These are phyloP conservation scores for Effrenium voratum DNA, from an alignment of 73 alveolate genomes.

Conservation along the genomic window DNA sequence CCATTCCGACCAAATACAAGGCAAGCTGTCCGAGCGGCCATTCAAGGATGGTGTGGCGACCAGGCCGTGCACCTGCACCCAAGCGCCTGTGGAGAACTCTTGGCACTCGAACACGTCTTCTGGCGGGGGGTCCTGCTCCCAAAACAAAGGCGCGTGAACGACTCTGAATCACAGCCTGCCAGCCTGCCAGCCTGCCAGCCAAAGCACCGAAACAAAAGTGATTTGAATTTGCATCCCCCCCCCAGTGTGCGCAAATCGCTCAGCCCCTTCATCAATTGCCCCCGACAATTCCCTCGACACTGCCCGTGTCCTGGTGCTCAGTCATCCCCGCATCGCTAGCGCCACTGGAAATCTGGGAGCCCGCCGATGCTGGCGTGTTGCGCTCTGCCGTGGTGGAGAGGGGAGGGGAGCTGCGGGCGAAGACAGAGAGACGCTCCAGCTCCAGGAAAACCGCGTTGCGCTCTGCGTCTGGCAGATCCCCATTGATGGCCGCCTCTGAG, in stretches of 20 bases:
- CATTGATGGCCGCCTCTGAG: constrained; percentile 23
- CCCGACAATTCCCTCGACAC: too few species aligned
- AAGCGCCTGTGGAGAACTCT: not conserved
- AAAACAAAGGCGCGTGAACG: not conserved
- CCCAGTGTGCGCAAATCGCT: not conserved
- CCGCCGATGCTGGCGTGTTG: too few species aligned
- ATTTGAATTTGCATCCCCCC: not conserved
- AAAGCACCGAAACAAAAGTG: too few species aligned
- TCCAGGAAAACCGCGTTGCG: constrained; percentile 1
- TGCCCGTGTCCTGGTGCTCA: too few species aligned
- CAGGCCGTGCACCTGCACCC: constrained; percentile 22
- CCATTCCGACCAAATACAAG: not conserved
- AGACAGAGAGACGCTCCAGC: constrained; percentile 33
- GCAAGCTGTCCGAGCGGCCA: not conserved
- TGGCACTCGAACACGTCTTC: not conserved
- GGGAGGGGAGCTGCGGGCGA: not conserved
- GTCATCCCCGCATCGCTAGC: too few species aligned
- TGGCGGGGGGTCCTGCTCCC: not conserved
- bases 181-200: not conserved
- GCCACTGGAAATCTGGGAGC: too few species aligned
- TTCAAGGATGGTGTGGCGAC: constrained; percentile 34
- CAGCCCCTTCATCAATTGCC: too few species aligned
- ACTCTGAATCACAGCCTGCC: not conserved
- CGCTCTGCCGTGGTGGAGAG: not conserved
- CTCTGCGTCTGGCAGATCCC: constrained; percentile 9